Conservation (phyloP, 1,284 basidiomycete genomes). For the Entoloma clypeatum region DNA sequence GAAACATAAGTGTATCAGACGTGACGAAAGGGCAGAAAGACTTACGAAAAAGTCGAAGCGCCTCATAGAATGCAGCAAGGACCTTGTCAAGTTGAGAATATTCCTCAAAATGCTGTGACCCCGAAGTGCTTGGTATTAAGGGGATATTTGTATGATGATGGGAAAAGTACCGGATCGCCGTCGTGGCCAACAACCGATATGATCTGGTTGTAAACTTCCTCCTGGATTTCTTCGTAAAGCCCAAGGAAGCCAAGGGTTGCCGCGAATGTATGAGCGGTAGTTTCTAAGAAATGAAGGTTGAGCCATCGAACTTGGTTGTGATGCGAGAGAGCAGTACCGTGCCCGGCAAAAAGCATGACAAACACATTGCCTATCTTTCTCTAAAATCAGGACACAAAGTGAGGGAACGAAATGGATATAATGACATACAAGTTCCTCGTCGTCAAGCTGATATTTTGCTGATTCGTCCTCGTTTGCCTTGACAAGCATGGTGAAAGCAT, state of each 20-base stretch:
- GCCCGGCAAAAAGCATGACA: constrained; percentile 51
- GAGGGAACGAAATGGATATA: background rate
- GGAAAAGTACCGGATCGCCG: constrained; percentile 30
- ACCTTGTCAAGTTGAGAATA: constrained; percentile 44
- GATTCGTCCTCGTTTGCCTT: constrained; percentile 46
- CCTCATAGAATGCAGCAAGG: constrained; percentile 44
- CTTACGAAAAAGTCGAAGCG: constrained; percentile 43
- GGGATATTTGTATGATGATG: background rate
- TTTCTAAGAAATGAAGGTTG: constrained; percentile 34
- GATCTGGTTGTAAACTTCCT: constrained; percentile 45
- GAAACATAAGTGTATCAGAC: too few species aligned
- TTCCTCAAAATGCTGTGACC: constrained; percentile 42
- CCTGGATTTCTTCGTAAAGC: constrained; percentile 42
- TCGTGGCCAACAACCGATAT: constrained; percentile 36
- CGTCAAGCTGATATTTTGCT: constrained; percentile 40
- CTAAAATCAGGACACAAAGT: background rate
- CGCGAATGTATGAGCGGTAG: constrained; percentile 45
- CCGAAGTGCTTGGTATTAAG: too few species aligned
- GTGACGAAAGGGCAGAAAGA: too few species aligned
- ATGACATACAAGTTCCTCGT: constrained; percentile 43
- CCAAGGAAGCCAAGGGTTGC: constrained; percentile 45
- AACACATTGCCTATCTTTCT: constrained; percentile 52
- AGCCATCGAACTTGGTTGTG: background rate
- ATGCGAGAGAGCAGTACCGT: constrained; percentile 36
- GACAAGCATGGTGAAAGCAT: constrained; percentile 51